phyloP scores from a whole-genome alignment of 148 eudicot species.

The Chenopodium berlandieri region DNA sequence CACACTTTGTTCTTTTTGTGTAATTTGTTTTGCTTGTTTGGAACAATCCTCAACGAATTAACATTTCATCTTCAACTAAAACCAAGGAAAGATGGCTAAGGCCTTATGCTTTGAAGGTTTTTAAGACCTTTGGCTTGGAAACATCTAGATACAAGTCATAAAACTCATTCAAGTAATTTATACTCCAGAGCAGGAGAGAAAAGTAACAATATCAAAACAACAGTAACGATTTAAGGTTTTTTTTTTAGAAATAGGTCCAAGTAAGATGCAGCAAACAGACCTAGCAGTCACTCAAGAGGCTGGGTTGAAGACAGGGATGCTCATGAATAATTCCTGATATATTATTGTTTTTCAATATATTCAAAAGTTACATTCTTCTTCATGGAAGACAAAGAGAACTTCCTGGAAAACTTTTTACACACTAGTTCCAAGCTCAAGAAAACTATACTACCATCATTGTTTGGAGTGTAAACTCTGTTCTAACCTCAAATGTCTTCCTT shows the following conservation, averaged over 20 bases:
- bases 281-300: background rate
- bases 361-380: background rate
- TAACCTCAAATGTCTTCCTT: background rate
- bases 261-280: too few species aligned
- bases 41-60: background rate
- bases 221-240: too few species aligned
- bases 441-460: background rate
- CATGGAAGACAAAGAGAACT: background rate
- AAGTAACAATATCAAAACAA: too few species aligned
- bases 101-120: background rate
- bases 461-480: background rate
- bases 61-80: background rate
- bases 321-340: too few species aligned
- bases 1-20: background rate
- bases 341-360: too few species aligned
- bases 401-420: background rate
- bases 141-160: background rate
- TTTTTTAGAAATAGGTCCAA: too few species aligned
- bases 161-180: too few species aligned
- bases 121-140: background rate
- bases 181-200: too few species aligned
- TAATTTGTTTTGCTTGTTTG: background rate
- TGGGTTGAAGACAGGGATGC: background rate
- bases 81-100: background rate
- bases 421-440: background rate